phyloP scores from a whole-genome alignment of 2,329 filamentous ascomycete species.

The Blumeria hordei region DNA sequence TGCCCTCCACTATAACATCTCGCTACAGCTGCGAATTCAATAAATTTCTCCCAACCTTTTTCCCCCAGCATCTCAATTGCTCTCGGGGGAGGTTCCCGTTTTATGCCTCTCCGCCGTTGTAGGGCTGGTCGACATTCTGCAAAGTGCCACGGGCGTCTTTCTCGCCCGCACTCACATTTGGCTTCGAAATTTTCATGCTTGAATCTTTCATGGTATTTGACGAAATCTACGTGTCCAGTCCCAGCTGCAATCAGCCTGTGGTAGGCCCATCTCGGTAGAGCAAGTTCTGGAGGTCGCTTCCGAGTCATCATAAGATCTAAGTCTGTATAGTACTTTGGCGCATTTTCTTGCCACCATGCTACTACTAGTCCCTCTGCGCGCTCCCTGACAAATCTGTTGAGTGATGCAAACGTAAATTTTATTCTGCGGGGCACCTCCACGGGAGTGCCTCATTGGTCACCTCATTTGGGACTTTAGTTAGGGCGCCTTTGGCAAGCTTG shows the following conservation, averaged over 20 bases:
- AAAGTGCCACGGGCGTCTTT: background rate
- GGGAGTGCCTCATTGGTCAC: too few relatives aligned
- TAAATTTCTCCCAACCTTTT: background rate
- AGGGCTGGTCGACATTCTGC: background rate
- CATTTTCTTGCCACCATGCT: background rate
- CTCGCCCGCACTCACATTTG: background rate
- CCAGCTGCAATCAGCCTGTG: background rate
- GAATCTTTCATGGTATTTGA: background rate
- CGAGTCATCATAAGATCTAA: background rate
- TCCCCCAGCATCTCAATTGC: background rate
- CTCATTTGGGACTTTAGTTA: too few relatives aligned
- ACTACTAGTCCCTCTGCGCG: too few relatives aligned
- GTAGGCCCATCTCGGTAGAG: too few relatives aligned
- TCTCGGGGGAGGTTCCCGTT: background rate
- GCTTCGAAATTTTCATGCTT: too few relatives aligned
- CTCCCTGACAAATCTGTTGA: too few relatives aligned
- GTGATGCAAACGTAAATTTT: too few relatives aligned
- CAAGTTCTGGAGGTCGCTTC: background rate
- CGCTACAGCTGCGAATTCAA: background rate
- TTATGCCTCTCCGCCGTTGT: background rate
- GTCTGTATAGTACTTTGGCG: background rate
- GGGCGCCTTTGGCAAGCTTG: too few relatives aligned
- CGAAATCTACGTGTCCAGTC: background rate
- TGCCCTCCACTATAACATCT: background rate
- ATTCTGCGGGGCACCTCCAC: too few relatives aligned